Percentiles rank a stretch among this genome's conserved stretches.
phyloP scores from a whole-genome alignment of 495 filamentous ascomycete species.

The Xylaria palmicola region DNA sequence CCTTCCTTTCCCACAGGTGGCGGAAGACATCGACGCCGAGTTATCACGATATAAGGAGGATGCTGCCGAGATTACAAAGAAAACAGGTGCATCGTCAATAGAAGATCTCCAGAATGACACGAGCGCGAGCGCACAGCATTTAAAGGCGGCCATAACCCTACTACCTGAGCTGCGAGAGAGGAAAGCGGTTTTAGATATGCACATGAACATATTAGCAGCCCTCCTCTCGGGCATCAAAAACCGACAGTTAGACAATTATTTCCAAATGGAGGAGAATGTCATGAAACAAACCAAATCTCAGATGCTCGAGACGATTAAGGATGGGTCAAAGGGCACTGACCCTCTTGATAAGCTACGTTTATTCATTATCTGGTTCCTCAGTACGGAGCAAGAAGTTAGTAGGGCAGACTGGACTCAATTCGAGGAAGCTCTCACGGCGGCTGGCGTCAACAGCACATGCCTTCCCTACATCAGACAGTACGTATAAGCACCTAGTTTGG shows the following conservation, averaged over 20 bases:
- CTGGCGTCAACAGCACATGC: slow-evolving; percentile 70
- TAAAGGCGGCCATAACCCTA: slow-evolving; percentile 91
- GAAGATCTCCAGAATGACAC: slow-evolving; percentile 92
- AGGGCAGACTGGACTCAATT: slow-evolving; percentile 81
- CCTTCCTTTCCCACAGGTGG: slow-evolving; percentile 91
- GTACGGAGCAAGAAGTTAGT: slow-evolving; percentile 85
- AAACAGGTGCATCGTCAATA: slow-evolving; percentile 88
- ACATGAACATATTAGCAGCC: slow-evolving; percentile 96
- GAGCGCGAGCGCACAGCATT: slow-evolving; percentile 83
- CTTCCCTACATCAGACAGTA: slow-evolving; percentile 83
- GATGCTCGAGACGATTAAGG: slow-evolving; percentile 83
- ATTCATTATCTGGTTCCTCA: slow-evolving; percentile 97
- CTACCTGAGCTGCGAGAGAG: slow-evolving; percentile 90
- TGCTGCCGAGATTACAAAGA: slow-evolving; percentile 89
- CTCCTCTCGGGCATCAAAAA: slow-evolving; percentile 88
- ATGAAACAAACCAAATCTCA: slow-evolving; percentile 89
- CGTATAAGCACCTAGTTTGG: slow-evolving; percentile 28
- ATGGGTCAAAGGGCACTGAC: slow-evolving; percentile 75
- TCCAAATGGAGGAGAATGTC: slow-evolving; percentile 91
- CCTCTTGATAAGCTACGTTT: slow-evolving; percentile 85
- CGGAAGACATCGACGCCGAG: slow-evolving; percentile 92
- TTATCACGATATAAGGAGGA: slow-evolving; percentile 94
- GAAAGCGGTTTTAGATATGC: slow-evolving; percentile 92
- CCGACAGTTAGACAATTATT: slow-evolving; percentile 92
- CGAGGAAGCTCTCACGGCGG: slow-evolving; percentile 76